Conservation (phyloP, 768 basidiomycete species). For the Auricularia auricula-judae region DNA sequence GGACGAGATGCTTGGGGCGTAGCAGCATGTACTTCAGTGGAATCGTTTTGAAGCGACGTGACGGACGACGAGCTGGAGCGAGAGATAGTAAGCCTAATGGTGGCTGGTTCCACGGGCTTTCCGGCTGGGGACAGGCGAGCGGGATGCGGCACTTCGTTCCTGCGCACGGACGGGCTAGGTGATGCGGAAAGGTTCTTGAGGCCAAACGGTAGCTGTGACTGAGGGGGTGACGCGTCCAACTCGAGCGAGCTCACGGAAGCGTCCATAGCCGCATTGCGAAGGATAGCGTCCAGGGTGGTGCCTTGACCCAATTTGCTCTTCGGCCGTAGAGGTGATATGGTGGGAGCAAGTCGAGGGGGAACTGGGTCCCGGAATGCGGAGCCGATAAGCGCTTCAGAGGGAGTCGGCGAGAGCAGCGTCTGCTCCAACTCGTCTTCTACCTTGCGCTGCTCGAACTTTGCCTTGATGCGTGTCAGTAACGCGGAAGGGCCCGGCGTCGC, state of each 20-base stretch:
- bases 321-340: background rate
- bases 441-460: background rate
- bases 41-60: background rate
- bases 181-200: background rate
- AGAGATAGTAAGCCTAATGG: background rate
- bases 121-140: background rate
- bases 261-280: background rate
- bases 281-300: background rate
- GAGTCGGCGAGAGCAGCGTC: background rate
- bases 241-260: background rate
- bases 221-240: background rate
- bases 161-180: background rate
- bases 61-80: background rate
- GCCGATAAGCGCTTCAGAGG: background rate
- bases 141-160: background rate
- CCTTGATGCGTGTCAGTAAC: background rate
- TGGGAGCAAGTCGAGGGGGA: background rate
- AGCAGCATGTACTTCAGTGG: background rate
- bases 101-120: background rate
- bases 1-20: background rate
- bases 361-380: background rate
- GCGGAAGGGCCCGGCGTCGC: background rate
- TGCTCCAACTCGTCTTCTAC: background rate
- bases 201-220: background rate
- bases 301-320: background rate